Conservation (phyloP, 2,329 filamentous ascomycete genomes). For the Scedosporium apiospermum region DNA sequence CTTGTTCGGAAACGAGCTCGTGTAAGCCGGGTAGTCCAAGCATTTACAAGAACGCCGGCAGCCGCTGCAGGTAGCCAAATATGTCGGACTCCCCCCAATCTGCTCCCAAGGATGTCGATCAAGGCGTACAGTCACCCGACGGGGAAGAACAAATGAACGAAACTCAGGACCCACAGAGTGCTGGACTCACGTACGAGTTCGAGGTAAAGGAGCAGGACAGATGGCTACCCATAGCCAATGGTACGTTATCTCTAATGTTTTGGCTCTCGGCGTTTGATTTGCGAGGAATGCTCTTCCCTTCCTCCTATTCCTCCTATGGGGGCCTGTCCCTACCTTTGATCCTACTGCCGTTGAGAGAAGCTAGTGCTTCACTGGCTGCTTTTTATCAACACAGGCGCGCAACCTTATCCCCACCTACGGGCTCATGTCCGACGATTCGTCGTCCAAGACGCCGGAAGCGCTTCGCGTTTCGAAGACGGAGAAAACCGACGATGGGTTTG, state of each 20-base stretch:
- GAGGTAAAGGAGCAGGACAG: slow-evolving; percentile 99
- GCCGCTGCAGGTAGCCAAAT: slow-evolving; percentile 66
- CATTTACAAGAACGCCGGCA: slow-evolving; percentile 52
- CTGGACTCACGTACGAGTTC: slow-evolving; percentile 77
- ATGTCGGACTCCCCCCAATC: slow-evolving; percentile 83
- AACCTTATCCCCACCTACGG: slow-evolving; percentile 24
- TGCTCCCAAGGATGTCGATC: slow-evolving; percentile 92
- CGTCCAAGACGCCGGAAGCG: slow-evolving; percentile 40
- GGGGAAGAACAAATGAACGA: slow-evolving; percentile 94
- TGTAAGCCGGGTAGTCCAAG: slow-evolving; percentile 46
- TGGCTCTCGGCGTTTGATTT: background rate
- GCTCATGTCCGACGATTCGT: slow-evolving; percentile 53
- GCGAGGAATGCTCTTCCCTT: background rate
- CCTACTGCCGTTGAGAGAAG: slow-evolving; percentile 35
- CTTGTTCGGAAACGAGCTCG: slow-evolving; percentile 35
- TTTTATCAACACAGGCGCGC: slow-evolving; percentile 1
- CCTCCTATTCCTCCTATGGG: background rate
- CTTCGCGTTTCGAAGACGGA: slow-evolving; percentile 36
- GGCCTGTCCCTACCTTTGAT: slow-evolving; percentile 10
- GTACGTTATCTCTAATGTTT: slow-evolving; percentile 52
- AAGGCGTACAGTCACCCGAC: slow-evolving; percentile 84
- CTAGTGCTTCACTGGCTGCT: slow-evolving; percentile 6
- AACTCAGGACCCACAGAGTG: slow-evolving; percentile 65
- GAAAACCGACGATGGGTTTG: slow-evolving; percentile 43
- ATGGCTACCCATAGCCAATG: slow-evolving; percentile 99